Conservation (phyloP, 306 rosid genomes). For the Inga laurina region DNA sequence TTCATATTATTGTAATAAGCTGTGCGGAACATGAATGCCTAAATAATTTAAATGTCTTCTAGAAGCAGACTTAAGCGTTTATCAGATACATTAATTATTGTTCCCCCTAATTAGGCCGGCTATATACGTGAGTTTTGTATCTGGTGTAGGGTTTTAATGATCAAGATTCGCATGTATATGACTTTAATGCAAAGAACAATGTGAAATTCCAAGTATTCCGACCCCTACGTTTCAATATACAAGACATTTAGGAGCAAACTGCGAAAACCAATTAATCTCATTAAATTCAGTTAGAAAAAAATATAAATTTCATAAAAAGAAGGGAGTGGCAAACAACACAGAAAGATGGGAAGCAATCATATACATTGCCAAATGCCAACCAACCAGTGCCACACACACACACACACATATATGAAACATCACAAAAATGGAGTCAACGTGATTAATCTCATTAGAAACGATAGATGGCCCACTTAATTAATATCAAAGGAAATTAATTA, state of each 20-base stretch:
- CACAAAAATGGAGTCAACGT: background rate
- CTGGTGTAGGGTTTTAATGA: slow-evolving; percentile 14
- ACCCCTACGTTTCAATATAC: background rate
- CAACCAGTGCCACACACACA: background rate
- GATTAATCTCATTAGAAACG: slow-evolving; percentile 4
- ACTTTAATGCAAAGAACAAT: background rate
- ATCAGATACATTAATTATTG: slow-evolving; percentile 6
- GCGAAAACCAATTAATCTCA: background rate
- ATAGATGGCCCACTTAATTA: slow-evolving; percentile 9
- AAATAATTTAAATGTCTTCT: background rate
- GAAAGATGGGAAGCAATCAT: background rate
- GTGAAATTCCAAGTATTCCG: background rate
- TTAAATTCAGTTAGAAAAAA: background rate
- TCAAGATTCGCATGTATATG: slow-evolving; percentile 21
- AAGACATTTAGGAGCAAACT: background rate
- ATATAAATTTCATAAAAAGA: too few relatives aligned
- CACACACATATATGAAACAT: background rate
- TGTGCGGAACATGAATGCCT: background rate
- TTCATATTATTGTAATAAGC: background rate
- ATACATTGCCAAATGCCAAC: background rate
- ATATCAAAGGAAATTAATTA: background rate
- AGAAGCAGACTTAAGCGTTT: background rate
- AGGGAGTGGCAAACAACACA: too few relatives aligned
- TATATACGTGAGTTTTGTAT: background rate
- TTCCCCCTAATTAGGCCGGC: slow-evolving; percentile 35